Percentiles rank a stretch among this genome's conserved stretches.
Conservation (phyloP, 345 rosid species). For the Odontarrhena argentea region DNA sequence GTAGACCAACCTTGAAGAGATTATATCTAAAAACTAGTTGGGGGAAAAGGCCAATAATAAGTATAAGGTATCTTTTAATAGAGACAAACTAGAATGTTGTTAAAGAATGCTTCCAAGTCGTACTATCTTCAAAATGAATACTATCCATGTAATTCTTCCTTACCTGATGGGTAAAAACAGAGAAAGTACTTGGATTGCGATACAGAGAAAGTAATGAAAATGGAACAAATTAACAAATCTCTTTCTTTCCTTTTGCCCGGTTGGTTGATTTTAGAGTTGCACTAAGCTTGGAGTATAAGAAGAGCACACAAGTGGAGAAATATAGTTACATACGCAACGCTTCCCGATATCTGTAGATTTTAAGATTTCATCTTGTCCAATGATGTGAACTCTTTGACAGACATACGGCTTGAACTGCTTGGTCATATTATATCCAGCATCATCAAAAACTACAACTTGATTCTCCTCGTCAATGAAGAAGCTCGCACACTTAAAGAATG, state of each 20-base stretch:
- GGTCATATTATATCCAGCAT: no score
- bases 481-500: not conserved
- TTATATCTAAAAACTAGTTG: no score
- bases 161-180: not conserved
- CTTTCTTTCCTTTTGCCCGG: not conserved
- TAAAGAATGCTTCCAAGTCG: no score
- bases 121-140: no score
- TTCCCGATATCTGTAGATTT: not conserved
- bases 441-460: conserved; percentile 17
- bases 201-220: not conserved
- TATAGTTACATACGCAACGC: not conserved
- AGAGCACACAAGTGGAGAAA: not conserved
- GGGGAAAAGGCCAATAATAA: no score
- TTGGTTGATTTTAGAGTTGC: not conserved
- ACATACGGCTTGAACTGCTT: not conserved
- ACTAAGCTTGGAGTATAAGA: not conserved
- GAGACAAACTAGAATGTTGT: no score
- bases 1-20: no score
- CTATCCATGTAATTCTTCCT: no score
- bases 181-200: not conserved
- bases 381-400: conserved; percentile 11
- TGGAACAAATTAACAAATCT: not conserved
- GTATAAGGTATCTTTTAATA: no score
- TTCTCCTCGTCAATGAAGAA: conserved; percentile 25
- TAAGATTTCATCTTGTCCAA: conserved; percentile 9